Evolutionary conservation across 768 basidiomycete genomes (phyloP), one percentile per base, ranked within the genome.

Genomic region (Suillus subaureus): DNA sequence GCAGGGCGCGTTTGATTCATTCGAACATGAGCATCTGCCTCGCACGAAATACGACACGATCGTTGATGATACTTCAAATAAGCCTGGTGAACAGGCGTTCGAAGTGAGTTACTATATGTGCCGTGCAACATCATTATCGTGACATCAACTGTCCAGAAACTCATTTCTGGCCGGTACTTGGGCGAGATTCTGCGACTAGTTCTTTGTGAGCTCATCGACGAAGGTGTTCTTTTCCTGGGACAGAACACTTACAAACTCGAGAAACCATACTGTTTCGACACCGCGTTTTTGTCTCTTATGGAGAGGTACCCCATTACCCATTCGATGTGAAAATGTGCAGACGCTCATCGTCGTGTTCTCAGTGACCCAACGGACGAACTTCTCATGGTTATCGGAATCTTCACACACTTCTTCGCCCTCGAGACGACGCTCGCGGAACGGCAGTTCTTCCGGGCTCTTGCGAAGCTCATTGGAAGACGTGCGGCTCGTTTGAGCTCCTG

Each of bases 211-310:
- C 88, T 99, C 58, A 95, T 97, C 74, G 96, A 97, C 74, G 92
- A 96, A 70, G 97, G 97, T 78, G 92, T 96, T 23, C 86, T 99
- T 62, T 99, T 99, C 89, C 86, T 97, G 37, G 96, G 97, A 31
- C 97, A 99, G 79, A 94, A 97, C 77, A 97, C 97, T 1, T 98
- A 98, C 86, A 98, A 99, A 82, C 87, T 99, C 45, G 96, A 99
- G 79, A 93, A 86, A 69, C 87, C 95, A 23, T 96, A 96, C 75
- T 89, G 86, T 35, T 89, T 99, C 72, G 97, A 99, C 77, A 99
- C 97, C 2, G 96, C 97, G 1, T 98, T 98, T 83, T 81, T 99
- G 67, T 96, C 94, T 49, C 83, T 99, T 52, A 97, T 99, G 91
- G 97, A 99, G 80, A 93, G 89, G 94, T 92, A 67, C 62, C 66